phyloP scores from a whole-genome alignment of 495 filamentous ascomycete genomes.

The Penicillium longicatenatum region DNA sequence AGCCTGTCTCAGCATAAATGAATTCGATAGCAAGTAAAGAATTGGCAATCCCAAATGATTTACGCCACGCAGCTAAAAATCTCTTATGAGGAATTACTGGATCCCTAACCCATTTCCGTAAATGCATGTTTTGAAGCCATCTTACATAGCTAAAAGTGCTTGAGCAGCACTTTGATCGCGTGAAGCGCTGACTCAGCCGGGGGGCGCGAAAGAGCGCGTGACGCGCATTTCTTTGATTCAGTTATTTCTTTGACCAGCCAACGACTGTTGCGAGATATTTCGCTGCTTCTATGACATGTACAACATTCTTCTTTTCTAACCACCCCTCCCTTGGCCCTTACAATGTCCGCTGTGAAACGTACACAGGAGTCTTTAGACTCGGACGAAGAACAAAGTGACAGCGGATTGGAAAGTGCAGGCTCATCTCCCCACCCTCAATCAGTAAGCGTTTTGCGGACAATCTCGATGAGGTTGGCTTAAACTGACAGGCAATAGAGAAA shows the following conservation, averaged over 20 bases:
- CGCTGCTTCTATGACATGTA: background rate
- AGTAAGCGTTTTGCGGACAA: constrained; percentile 33
- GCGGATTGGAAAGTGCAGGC: constrained; percentile 36
- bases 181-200: constrained; percentile 4
- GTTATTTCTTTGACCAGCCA: background rate
- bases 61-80: background rate
- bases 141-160: background rate
- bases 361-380: constrained; percentile 44
- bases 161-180: background rate
- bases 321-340: background rate
- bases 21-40: constrained; percentile 2
- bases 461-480: background rate
- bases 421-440: constrained; percentile 46
- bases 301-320: background rate
- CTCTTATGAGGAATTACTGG: background rate
- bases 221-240: constrained; percentile 1
- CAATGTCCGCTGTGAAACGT: constrained; percentile 52
- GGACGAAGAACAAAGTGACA: constrained; percentile 43
- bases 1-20: constrained; percentile 56
- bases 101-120: background rate
- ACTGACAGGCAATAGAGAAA: constrained; percentile 38
- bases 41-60: background rate
- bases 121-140: background rate
- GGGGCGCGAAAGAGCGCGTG: constrained; percentile 9
- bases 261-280: background rate